These are phyloP conservation scores for Athelia sp. DNA, from an alignment of 1,284 basidiomycete species.

Conservation along the genomic window DNA sequence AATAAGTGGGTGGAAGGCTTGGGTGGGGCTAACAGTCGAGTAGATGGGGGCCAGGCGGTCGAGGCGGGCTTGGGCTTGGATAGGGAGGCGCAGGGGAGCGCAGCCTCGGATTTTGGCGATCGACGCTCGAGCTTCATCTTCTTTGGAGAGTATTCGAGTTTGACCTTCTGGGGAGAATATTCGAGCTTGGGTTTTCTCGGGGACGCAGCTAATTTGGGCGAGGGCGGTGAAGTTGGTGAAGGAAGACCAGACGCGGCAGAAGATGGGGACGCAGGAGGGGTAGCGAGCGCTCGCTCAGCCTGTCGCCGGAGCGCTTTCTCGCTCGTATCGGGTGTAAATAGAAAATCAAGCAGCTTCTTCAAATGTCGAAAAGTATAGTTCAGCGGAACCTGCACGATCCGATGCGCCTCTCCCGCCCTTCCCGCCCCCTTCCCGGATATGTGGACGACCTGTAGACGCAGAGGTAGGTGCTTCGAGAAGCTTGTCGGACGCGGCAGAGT, in stretches of 20 bases:
- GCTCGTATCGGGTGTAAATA: slow-evolving; percentile 41
- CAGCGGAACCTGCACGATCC: slow-evolving; percentile 63
- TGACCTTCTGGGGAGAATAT: no score
- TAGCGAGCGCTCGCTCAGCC: neutral
- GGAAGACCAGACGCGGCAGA: no score
- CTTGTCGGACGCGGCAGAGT: slow-evolving; percentile 41
- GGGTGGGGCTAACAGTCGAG: no score
- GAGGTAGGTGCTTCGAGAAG: slow-evolving; percentile 50
- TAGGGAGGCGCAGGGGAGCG: no score
- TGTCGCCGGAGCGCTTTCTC: slow-evolving; percentile 16
- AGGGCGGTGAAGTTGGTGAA: no score
- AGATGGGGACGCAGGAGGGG: slow-evolving; percentile 17
- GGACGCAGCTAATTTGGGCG: no score
- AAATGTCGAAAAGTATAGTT: slow-evolving; percentile 68
- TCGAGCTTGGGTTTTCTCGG: no score
- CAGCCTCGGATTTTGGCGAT: no score
- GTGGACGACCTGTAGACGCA: slow-evolving; percentile 61
- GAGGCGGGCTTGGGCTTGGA: no score
- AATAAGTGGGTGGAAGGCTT: slow-evolving; percentile 47
- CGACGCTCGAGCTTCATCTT: no score
- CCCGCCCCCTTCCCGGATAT: slow-evolving; percentile 14
- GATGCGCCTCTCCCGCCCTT: slow-evolving; percentile 44
- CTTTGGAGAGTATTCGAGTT: no score
- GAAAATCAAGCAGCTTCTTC: slow-evolving; percentile 53
- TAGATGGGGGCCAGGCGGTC: neutral